Conservation (phyloP, 1,284 basidiomycete genomes). For the Ganoderma sinense region DNA sequence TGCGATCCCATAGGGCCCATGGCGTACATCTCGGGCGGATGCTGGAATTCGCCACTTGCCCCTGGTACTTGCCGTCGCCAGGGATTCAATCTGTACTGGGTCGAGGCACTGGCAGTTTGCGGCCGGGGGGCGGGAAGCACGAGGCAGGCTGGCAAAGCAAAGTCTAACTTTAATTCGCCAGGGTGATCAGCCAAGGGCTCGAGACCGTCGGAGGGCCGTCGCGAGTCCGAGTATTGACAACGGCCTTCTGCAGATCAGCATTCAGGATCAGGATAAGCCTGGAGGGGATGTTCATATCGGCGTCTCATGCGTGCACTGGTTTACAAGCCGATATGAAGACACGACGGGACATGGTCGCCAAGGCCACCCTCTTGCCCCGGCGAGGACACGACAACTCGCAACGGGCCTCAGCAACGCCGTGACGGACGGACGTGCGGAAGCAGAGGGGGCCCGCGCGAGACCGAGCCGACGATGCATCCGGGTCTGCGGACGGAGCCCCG, state of each 20-base stretch:
- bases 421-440: not conserved
- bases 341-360: constrained; percentile 20
- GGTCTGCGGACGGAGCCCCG: not conserved
- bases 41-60: constrained; percentile 2
- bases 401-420: not conserved
- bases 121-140: not conserved
- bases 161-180: constrained; percentile 21
- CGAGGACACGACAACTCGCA: constrained; percentile 2
- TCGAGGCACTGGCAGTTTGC: not conserved
- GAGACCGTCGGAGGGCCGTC: not conserved
- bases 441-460: not conserved
- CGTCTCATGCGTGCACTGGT: constrained; percentile 15
- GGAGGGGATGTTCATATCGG: constrained; percentile 18
- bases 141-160: constrained; percentile 8
- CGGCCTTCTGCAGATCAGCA: constrained; percentile 18
- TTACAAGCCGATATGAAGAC: constrained; percentile 21
- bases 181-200: constrained; percentile 1
- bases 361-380: constrained; percentile 21
- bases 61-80: not conserved
- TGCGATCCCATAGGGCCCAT: not conserved
- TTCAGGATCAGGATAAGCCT: not conserved
- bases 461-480: not conserved
- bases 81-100: not conserved
- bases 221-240: not conserved
- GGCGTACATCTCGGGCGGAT: not conserved